Evolutionary conservation across 495 filamentous ascomycete species (phyloP).

Genomic region (Penicilliopsis zonata): DNA sequence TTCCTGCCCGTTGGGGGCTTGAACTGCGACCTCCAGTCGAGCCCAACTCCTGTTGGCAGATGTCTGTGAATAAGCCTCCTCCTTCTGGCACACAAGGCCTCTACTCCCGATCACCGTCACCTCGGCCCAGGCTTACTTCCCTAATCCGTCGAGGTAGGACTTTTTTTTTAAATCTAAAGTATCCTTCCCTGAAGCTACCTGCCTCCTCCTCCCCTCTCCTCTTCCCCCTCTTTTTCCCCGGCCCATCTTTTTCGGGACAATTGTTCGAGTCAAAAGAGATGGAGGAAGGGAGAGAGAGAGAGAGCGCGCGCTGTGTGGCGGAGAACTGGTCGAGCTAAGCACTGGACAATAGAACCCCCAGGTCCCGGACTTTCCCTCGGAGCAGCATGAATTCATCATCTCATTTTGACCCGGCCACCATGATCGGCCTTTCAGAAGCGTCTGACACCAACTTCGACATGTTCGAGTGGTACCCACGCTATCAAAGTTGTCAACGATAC

Average conservation of each 20-base stretch:
- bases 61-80: slow-evolving; percentile 28
- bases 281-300: neutral
- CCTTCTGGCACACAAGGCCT: slow-evolving; percentile 24
- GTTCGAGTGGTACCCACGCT: slow-evolving; percentile 86
- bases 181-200: slow-evolving; percentile 7
- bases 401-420: slow-evolving; percentile 28
- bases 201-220: slow-evolving; percentile 6
- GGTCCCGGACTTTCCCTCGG: neutral
- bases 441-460: slow-evolving; percentile 53
- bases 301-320: too few relatives aligned
- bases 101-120: slow-evolving; percentile 16
- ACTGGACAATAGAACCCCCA: too few relatives aligned
- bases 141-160: slow-evolving; percentile 29
- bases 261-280: neutral
- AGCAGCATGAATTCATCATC: slow-evolving; percentile 21
- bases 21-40: slow-evolving; percentile 5
- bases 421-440: slow-evolving; percentile 24
- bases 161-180: slow-evolving; percentile 29
- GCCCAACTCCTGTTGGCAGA: slow-evolving; percentile 23
- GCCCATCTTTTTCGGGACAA: neutral
- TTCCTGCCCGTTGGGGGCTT: too few relatives aligned
- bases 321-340: too few relatives aligned
- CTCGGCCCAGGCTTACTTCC: slow-evolving; percentile 21
- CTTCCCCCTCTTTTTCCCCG: slow-evolving; percentile 1
- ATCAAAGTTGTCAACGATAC: slow-evolving; percentile 84